phyloP scores from a whole-genome alignment of 2,329 filamentous ascomycete genomes.

The Raffaelea albimanens region DNA sequence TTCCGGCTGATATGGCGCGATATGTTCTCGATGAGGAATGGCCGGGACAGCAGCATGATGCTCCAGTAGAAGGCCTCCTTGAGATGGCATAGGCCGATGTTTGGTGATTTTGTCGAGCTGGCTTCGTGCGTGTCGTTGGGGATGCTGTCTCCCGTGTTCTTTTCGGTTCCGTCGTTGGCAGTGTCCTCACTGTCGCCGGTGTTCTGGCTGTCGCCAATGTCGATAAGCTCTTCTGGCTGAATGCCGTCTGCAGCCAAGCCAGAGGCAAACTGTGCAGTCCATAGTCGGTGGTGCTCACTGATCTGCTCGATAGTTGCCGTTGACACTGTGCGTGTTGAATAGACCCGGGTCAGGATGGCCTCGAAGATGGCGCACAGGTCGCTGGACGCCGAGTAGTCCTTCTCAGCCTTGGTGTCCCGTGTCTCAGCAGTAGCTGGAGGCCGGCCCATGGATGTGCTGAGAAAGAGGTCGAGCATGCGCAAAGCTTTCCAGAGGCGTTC shows the following conservation, averaged over 20 bases:
- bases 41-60: slow-evolving; percentile 26
- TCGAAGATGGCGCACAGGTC: slow-evolving; percentile 28
- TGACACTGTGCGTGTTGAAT: slow-evolving; percentile 20
- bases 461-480: slow-evolving; percentile 22
- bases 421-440: slow-evolving; percentile 23
- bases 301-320: slow-evolving; percentile 18
- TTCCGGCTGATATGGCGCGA: neutral
- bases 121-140: no score
- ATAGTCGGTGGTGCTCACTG: slow-evolving; percentile 17
- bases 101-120: slow-evolving; percentile 7
- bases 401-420: slow-evolving; percentile 11
- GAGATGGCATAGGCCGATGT: slow-evolving; percentile 21
- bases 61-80: slow-evolving; percentile 29
- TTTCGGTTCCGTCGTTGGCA: no score
- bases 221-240: slow-evolving; percentile 8
- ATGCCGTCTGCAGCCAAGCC: slow-evolving; percentile 14
- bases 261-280: slow-evolving; percentile 14
- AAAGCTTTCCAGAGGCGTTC: slow-evolving; percentile 25
- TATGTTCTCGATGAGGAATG: slow-evolving; percentile 23
- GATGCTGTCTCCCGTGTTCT: no score
- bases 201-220: neutral
- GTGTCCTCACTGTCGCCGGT: no score
- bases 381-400: slow-evolving; percentile 17
- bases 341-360: slow-evolving; percentile 23
- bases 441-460: slow-evolving; percentile 23